Conservation (phyloP, 2,329 filamentous ascomycete genomes). For the Fusarium sp. region DNA sequence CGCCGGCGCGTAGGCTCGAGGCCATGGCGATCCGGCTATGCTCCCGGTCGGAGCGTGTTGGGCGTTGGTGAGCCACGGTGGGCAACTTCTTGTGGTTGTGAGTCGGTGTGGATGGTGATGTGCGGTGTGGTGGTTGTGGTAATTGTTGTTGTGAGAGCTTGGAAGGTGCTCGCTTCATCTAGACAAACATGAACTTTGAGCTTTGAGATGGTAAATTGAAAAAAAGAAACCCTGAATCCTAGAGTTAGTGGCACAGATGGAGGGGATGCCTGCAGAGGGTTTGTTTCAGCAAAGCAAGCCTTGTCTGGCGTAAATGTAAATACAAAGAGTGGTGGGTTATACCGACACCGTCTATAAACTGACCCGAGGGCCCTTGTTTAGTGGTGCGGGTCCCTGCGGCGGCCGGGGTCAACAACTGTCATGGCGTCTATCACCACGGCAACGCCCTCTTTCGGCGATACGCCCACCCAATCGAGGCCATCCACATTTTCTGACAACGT, state of each 20-base stretch:
- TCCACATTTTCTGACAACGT: neutral
- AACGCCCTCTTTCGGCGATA: constrained; percentile 21
- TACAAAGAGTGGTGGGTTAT: constrained; percentile 16
- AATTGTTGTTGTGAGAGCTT: constrained; percentile 1
- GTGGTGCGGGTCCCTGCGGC: constrained; percentile 3
- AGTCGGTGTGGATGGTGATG: constrained; percentile 6
- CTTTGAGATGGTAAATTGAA: neutral
- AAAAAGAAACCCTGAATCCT: constrained; percentile 17
- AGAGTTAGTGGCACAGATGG: constrained; percentile 28
- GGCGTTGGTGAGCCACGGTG: constrained; percentile 49
- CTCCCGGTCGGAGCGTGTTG: constrained; percentile 52
- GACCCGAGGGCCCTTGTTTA: constrained; percentile 19
- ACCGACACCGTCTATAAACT: neutral
- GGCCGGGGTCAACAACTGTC: constrained; percentile 32
- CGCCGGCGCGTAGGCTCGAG: constrained; percentile 42
- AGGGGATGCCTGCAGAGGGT: constrained; percentile 37
- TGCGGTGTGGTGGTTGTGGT: neutral
- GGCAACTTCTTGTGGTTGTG: constrained; percentile 29
- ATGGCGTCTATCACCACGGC: constrained; percentile 34
- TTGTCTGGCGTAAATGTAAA: constrained; percentile 28
- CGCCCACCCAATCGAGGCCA: neutral
- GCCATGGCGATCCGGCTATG: constrained; percentile 48
- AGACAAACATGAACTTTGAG: neutral
- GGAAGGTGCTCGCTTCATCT: constrained; percentile 4
- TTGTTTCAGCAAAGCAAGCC: constrained; percentile 4